Evolutionary conservation across 768 basidiomycete species (phyloP), one percentile per base, ranked within the genome.

Genomic region (Macrolepiota fuliginosa): DNA sequence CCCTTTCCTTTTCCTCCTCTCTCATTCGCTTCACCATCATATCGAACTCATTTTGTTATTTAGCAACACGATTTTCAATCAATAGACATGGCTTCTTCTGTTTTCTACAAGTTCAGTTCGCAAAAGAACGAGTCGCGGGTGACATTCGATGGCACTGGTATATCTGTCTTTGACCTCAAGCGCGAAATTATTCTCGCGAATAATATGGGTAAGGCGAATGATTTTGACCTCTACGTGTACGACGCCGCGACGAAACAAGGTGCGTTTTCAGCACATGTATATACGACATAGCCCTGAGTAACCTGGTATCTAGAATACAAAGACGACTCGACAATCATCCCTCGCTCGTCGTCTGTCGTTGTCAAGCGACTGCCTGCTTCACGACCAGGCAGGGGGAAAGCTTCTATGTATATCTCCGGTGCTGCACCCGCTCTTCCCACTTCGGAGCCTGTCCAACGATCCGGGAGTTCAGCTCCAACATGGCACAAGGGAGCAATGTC

Each of bases 161-260:
- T 99, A 72, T 95, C 95, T 71, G 94, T 98, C 68, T 98, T 98
- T 82, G 97, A 99, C 77, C 81, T 99, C 76, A 99, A 99, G 80
- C 92, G 90, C 81, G 97, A 98, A 78, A 93, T 99, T 72, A 96
- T 99, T 70, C 79, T 96, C 70, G 91, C 91, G 72, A 98, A 98
- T 73, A 94, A 90, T 73, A 87, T 99, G 77, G 90, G 90, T 79
- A 96, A 94, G 82, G 94, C 93, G 62, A 94, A 90, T 71, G 97
- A 99, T 72, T 98, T 98, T 80, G 97, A 99, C 77, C 83, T 99
- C 25, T 85, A 86, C 56, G 81, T 98, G 40, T 90, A 87, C 72
- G 95, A 98, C 70, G 77, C 86, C 51, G 86, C 89, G 37, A 88
- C 91, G 7, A 90, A 91, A 63, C 93, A 99, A 86, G 97, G 97